Percentiles rank a stretch among this genome's conserved stretches.
phyloP scores from a whole-genome alignment of 768 basidiomycete genomes.

The Mrakia hoshinonis region DNA sequence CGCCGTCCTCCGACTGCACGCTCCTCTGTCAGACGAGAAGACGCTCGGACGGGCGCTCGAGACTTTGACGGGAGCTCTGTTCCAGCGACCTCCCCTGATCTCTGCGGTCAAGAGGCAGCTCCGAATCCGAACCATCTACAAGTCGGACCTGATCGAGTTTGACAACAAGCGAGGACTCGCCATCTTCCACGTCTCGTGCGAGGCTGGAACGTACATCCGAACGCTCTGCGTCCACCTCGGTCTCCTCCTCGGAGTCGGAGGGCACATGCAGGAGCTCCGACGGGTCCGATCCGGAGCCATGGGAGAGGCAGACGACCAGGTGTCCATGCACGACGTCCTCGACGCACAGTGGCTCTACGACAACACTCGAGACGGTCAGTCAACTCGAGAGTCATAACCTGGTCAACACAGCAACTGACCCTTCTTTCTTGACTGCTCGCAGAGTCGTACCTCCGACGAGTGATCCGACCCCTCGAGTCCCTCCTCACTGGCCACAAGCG shows the following conservation, averaged over 20 bases:
- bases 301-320: conserved; percentile 95
- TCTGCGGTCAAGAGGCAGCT: conserved; percentile 98
- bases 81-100: conserved; percentile 97
- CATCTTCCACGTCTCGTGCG: conserved; percentile 98
- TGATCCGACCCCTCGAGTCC: conserved; percentile 86
- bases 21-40: conserved; percentile 66
- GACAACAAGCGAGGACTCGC: conserved; percentile 93
- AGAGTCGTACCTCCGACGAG: conserved; percentile 95
- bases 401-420: neutral
- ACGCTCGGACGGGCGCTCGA: conserved; percentile 87
- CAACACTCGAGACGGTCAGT: conserved; percentile 84
- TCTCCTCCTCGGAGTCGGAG: conserved; percentile 85
- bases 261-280: conserved; percentile 99
- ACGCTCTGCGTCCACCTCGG: conserved; percentile 97
- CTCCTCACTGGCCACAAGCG: conserved; percentile 93
- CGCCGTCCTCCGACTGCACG: conserved; percentile 87
- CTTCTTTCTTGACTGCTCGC: conserved; percentile 3
- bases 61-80: conserved; percentile 93
- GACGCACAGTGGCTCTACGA: conserved; percentile 99
- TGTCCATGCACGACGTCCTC: conserved; percentile 98
- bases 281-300: conserved; percentile 90
- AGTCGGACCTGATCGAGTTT: conserved; percentile 89
- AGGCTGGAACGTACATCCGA: conserved; percentile 74
- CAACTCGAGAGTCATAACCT: no score
- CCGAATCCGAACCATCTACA: conserved; percentile 92